Base-by-base conservation (phyloP, 805 yeast species). In the Ogataea kodamae region DNA sequence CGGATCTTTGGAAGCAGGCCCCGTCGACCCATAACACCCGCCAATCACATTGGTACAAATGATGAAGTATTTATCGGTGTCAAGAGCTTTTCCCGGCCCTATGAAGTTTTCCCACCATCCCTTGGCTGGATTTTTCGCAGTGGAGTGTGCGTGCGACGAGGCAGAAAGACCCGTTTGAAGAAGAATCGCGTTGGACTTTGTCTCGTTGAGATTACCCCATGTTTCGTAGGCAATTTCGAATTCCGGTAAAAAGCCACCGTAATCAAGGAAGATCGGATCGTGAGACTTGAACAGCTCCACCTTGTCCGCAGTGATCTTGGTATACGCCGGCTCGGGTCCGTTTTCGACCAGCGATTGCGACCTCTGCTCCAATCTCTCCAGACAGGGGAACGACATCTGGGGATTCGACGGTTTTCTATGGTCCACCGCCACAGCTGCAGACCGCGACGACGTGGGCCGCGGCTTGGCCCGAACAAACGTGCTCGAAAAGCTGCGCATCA, bases 51-150 rank as follows among this genome's bases (percentile, higher is more conserved):
- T 89, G 1, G 96, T 84, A 61, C 97, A 89, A 6, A 89, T 74
- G 5, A 89, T 74, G 54, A 86, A 86, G 59, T 71, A 86, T 55
- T 79, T 81, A 49, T 81, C 61, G 1, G 97, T 88, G 53, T 89
- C 97, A 33, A 89, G 56, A 43, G 82, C 76, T 42, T 68, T 68
- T 1, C 80, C 88, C 1, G 95, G 85, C 0, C 97, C 97, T 33
- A 89, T 86, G 59, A 88, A 88, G 38, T 77, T 72, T 54, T 89
- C 96, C 97, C 97, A 89, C 97, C 97, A 89, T 10, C 97, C 97
- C 5, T 78, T 76, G 42, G 74, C 72, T 5, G 74, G 56, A 55
- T 88, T 88, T 18, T 71, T 65, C 0, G 67, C 63, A 40, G 84
- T 92, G 3, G 95, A 84, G 50, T 76, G 82, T 7, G 96, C 97